These are phyloP conservation scores for Crucihimalaya himalaica DNA, from an alignment of 345 rosid genomes.

Conservation along the genomic window DNA sequence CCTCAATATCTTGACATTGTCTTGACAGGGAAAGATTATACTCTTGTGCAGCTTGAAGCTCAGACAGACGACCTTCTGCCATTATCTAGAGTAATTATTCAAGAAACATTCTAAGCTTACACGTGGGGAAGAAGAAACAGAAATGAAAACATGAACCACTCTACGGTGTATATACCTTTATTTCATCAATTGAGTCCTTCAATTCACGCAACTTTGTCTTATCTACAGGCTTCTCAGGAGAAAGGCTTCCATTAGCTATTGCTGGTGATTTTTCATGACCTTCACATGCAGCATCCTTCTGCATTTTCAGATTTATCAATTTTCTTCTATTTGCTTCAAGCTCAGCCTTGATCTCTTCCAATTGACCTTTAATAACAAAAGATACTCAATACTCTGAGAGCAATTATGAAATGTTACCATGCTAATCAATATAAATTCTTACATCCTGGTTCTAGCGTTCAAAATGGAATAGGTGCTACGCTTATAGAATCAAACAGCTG, in stretches of 20 bases:
- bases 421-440: not conserved
- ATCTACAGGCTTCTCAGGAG: slow-evolving; percentile 81
- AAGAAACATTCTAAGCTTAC: slow-evolving; percentile 34
- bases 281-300: slow-evolving; percentile 76
- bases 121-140: slow-evolving; percentile 1
- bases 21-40: slow-evolving; percentile 64
- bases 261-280: slow-evolving; percentile 50
- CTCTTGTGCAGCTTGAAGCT: slow-evolving; percentile 75
- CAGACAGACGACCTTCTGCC: slow-evolving; percentile 78
- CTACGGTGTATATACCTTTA: slow-evolving; percentile 50
- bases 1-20: slow-evolving; percentile 81
- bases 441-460: not conserved
- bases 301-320: slow-evolving; percentile 74
- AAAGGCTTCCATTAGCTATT: slow-evolving; percentile 65
- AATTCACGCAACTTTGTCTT: slow-evolving; percentile 66
- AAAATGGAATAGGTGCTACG: not conserved
- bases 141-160: not conserved
- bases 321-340: slow-evolving; percentile 94
- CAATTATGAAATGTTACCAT: slow-evolving; percentile 24
- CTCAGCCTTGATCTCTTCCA: slow-evolving; percentile 84
- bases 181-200: slow-evolving; percentile 78
- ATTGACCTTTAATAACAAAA: slow-evolving; percentile 58
- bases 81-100: slow-evolving; percentile 58
- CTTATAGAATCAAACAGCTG: slow-evolving; percentile 12
- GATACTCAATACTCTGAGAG: slow-evolving; percentile 27